Evolutionary conservation across 805 yeast species (phyloP).

Genomic region (Komagataella pastoris): DNA sequence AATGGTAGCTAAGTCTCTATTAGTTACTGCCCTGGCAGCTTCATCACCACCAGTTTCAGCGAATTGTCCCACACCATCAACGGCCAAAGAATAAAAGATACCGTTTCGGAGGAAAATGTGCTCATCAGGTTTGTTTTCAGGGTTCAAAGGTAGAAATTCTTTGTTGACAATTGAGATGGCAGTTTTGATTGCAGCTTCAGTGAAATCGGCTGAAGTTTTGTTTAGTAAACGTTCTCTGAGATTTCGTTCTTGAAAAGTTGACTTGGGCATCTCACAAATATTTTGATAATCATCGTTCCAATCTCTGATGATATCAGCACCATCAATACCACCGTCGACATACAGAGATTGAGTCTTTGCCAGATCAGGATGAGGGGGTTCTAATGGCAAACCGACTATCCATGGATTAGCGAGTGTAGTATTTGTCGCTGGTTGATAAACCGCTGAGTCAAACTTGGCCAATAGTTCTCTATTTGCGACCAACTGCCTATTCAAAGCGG

Average conservation of each 20-base stretch:
- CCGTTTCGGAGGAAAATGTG: slow-evolving; percentile 71
- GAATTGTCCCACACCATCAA: slow-evolving; percentile 56
- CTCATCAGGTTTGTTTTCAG: slow-evolving; percentile 47
- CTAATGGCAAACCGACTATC: slow-evolving; percentile 32
- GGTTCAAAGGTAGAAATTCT: slow-evolving; percentile 66
- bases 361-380: slow-evolving; percentile 32
- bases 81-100: slow-evolving; percentile 74
- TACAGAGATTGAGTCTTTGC: slow-evolving; percentile 45
- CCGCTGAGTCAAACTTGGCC: slow-evolving; percentile 23
- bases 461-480: slow-evolving; percentile 34
- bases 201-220: slow-evolving; percentile 64
- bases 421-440: slow-evolving; percentile 26
- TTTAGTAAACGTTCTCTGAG: slow-evolving; percentile 64
- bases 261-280: slow-evolving; percentile 54
- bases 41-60: slow-evolving; percentile 63
- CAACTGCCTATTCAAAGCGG: slow-evolving; percentile 41
- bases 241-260: slow-evolving; percentile 49
- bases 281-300: slow-evolving; percentile 91
- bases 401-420: slow-evolving; percentile 62
- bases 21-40: slow-evolving; percentile 71
- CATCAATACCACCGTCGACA: slow-evolving; percentile 44
- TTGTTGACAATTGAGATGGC: slow-evolving; percentile 69
- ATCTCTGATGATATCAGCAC: slow-evolving; percentile 48
- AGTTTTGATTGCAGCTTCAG: slow-evolving; percentile 62
- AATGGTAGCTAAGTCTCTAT: slow-evolving; percentile 68